phyloP scores from a whole-genome alignment of 306 rosid species.

The Carpinus fangiana region DNA sequence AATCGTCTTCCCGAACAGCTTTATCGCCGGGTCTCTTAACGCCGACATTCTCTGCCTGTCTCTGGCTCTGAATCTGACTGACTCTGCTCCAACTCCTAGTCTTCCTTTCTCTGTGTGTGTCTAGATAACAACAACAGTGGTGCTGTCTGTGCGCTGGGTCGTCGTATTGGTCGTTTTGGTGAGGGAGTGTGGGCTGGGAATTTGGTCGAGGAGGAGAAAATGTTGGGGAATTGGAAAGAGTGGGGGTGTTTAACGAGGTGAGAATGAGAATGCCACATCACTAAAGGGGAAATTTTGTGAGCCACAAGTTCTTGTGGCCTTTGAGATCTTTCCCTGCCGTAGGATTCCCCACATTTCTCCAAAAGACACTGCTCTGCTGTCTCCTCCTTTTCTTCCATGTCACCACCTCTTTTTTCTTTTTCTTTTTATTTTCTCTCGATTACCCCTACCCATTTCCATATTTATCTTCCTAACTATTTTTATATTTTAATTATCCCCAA shows the following conservation, averaged over 20 bases:
- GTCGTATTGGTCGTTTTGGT: conserved; percentile 14
- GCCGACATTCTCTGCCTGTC: conserved; percentile 48
- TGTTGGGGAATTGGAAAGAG: neutral
- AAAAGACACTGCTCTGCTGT: conserved; percentile 61
- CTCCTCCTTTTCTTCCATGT: conserved; percentile 46
- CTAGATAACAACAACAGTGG: neutral
- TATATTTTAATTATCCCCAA: too few species aligned
- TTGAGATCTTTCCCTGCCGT: conserved; percentile 68
- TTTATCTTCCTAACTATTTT: neutral
- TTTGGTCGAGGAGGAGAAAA: neutral
- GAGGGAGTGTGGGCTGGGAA: conserved; percentile 14
- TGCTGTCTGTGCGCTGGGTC: neutral
- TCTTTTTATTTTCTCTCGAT: neutral
- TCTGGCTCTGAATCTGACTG: conserved; percentile 9
- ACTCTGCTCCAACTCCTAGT: neutral
- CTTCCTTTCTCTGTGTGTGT: conserved; percentile 20
- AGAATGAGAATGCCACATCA: conserved; percentile 59
- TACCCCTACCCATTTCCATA: neutral
- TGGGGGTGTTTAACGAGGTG: conserved; percentile 23
- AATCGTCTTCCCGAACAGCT: conserved; percentile 84
- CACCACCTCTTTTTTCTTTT: conserved; percentile 27
- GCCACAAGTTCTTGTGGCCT: conserved; percentile 89
- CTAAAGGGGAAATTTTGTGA: conserved; percentile 46
- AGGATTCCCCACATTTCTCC: conserved; percentile 63
- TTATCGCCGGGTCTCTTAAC: conserved; percentile 55